These are phyloP conservation scores for Ogataea ganodermae DNA, from an alignment of 805 yeast genomes.

Conservation along the genomic window DNA sequence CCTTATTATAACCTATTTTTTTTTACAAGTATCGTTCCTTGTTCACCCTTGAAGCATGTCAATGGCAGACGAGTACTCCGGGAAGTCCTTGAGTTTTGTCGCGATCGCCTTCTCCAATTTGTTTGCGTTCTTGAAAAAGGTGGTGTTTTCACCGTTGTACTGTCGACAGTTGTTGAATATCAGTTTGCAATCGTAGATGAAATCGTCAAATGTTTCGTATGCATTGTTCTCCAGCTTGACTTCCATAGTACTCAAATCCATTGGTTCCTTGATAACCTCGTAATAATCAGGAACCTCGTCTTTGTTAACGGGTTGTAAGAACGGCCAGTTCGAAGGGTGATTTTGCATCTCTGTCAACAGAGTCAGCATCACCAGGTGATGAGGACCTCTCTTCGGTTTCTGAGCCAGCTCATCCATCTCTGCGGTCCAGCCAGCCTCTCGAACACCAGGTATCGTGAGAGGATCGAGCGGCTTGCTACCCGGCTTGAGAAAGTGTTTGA, in stretches of 20 bases:
- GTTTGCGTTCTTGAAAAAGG: slow-evolving; percentile 93
- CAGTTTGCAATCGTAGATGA: slow-evolving; percentile 82
- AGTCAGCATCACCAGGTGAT: slow-evolving; percentile 90
- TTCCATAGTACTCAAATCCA: slow-evolving; percentile 97
- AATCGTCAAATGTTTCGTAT: slow-evolving; percentile 88
- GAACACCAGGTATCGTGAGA: slow-evolving; percentile 80
- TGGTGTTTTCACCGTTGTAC: slow-evolving; percentile 91
- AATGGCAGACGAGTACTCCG: slow-evolving; percentile 84
- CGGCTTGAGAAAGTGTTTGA: slow-evolving; percentile 62
- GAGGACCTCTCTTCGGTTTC: slow-evolving; percentile 91
- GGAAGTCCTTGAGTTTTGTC: slow-evolving; percentile 80
- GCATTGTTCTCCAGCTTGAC: slow-evolving; percentile 87
- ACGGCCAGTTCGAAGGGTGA: slow-evolving; percentile 98
- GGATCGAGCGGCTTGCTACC: slow-evolving; percentile 67
- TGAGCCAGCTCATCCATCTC: slow-evolving; percentile 98
- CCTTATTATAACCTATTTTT: neutral
- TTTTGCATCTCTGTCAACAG: slow-evolving; percentile 84
- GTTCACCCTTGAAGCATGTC: slow-evolving; percentile 44
- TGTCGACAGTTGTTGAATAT: slow-evolving; percentile 89
- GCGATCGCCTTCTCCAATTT: slow-evolving; percentile 89
- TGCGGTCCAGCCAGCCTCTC: slow-evolving; percentile 96
- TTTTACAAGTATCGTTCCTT: neutral
- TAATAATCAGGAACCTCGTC: slow-evolving; percentile 97
- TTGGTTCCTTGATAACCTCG: slow-evolving; percentile 94
- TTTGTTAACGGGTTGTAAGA: slow-evolving; percentile 85